Evolutionary conservation across 805 yeast species (phyloP).

Genomic region (Vanderwaltozyma tropicalis): DNA sequence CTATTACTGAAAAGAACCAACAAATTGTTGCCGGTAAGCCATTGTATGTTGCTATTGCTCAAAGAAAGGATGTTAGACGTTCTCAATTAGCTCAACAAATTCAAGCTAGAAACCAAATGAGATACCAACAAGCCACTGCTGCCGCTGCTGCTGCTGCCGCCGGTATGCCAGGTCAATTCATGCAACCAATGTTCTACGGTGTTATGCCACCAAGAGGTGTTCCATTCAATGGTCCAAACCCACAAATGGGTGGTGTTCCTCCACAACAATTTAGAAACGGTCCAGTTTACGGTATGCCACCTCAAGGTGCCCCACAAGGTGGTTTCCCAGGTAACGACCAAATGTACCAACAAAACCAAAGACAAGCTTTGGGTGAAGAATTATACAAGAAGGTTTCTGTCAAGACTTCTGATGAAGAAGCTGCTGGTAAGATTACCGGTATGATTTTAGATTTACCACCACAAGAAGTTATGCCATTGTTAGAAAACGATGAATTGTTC

Average conservation of each 20-base stretch:
- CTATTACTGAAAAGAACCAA: constrained; percentile 97
- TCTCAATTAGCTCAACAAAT: constrained; percentile 95
- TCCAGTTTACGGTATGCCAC: constrained; percentile 82
- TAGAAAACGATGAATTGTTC: constrained; percentile 84
- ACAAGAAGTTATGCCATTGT: constrained; percentile 76
- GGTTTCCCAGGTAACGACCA: constrained; percentile 34
- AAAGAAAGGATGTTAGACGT: constrained; percentile 96
- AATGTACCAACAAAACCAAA: constrained; percentile 80
- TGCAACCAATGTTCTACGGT: constrained; percentile 33
- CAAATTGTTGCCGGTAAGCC: constrained; percentile 93
- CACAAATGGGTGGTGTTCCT: constrained; percentile 63
- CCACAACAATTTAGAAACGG: constrained; percentile 65
- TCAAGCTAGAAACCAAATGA: constrained; percentile 95
- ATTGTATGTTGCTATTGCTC: constrained; percentile 95
- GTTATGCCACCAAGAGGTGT: constrained; percentile 74
- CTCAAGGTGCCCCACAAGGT: constrained; percentile 52
- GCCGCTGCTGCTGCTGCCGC: constrained; percentile 31
- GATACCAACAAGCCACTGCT: constrained; percentile 93
- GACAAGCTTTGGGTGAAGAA: constrained; percentile 96
- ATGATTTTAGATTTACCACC: constrained; percentile 95
- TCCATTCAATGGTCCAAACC: constrained; percentile 72
- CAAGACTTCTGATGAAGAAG: constrained; percentile 81
- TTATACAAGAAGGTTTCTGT: constrained; percentile 86
- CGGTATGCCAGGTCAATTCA: constrained; percentile 32
- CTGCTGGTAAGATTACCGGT: constrained; percentile 98